phyloP scores from a whole-genome alignment of 2,329 filamentous ascomycete genomes.

The Nannizziopsis arthrosporioides region DNA sequence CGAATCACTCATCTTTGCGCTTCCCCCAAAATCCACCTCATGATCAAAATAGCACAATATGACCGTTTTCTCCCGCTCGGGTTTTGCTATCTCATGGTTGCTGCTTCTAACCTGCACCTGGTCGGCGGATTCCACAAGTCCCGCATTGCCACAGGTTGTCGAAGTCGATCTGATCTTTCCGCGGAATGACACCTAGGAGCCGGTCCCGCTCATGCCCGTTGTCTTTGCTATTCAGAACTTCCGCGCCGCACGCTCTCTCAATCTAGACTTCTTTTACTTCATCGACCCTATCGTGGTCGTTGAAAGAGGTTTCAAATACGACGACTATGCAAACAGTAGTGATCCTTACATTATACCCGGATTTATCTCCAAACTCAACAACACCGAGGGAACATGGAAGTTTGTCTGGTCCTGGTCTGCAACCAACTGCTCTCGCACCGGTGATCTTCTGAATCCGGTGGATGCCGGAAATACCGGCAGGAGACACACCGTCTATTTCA shows the following conservation, averaged over 20 bases:
- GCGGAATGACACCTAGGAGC: conserved; percentile 8
- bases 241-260: background rate
- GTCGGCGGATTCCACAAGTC: too few species aligned
- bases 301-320: too few species aligned
- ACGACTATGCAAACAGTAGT: background rate
- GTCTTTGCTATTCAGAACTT: conserved; percentile 11
- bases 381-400: background rate
- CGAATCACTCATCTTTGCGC: too few species aligned
- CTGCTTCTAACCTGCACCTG: too few species aligned
- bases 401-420: background rate
- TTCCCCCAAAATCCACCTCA: too few species aligned
- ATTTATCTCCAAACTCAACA: background rate
- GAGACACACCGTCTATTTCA: background rate
- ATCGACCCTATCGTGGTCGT: too few species aligned
- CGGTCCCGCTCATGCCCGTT: background rate
- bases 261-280: too few species aligned
- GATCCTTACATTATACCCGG: background rate
- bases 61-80: too few species aligned
- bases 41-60: too few species aligned
- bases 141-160: conserved; percentile 2
- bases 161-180: conserved; percentile 11
- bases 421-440: background rate
- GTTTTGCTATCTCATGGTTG: too few species aligned
- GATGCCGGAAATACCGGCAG: background rate
- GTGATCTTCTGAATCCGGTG: too few species aligned